Evolutionary conservation across 2,329 filamentous ascomycete species (phyloP).

Genomic region (Botryosphaeria dothidea): DNA sequence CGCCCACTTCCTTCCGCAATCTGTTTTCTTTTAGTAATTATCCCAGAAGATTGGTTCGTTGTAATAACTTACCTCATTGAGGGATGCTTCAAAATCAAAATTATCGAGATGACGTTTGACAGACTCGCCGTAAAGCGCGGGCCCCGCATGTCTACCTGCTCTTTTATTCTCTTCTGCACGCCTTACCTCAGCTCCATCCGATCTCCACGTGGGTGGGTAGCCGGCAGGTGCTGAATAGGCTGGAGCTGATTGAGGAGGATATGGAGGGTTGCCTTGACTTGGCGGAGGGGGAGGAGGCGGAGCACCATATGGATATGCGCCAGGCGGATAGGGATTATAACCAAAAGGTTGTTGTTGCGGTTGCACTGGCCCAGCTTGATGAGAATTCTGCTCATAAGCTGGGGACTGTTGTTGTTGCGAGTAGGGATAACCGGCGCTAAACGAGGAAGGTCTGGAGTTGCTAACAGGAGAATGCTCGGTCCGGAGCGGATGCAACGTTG

Average conservation of each 20-base stretch:
- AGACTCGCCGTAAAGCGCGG: constrained; percentile 45
- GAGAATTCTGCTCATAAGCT: constrained; percentile 38
- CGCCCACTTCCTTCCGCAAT: constrained; percentile 47
- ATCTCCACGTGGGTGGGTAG: constrained; percentile 40
- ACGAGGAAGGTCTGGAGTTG: constrained; percentile 15
- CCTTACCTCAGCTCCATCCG: constrained; percentile 33
- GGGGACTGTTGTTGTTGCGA: constrained; percentile 36
- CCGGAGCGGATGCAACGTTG: constrained; percentile 38
- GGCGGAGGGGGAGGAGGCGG: constrained; percentile 34
- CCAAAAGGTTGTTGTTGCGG: constrained; percentile 34
- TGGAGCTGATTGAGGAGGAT: constrained; percentile 39
- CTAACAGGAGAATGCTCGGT: constrained; percentile 38
- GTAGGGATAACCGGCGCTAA: constrained; percentile 23
- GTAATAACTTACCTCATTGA: constrained; percentile 45
- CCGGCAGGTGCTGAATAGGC: constrained; percentile 42
- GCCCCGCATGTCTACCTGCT: constrained; percentile 30
- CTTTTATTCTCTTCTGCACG: constrained; percentile 40
- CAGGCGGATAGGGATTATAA: constrained; percentile 30
- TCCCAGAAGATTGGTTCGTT: not conserved
- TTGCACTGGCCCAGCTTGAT: constrained; percentile 40
- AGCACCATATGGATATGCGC: constrained; percentile 42
- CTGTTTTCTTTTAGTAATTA: constrained; percentile 27
- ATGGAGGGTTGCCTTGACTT: constrained; percentile 35
- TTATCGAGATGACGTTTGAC: constrained; percentile 66
- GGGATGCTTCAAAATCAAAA: constrained; percentile 58